These are phyloP conservation scores for Deinandra increscens DNA, from an alignment of 129 eudicot genomes.

Conservation along the genomic window DNA sequence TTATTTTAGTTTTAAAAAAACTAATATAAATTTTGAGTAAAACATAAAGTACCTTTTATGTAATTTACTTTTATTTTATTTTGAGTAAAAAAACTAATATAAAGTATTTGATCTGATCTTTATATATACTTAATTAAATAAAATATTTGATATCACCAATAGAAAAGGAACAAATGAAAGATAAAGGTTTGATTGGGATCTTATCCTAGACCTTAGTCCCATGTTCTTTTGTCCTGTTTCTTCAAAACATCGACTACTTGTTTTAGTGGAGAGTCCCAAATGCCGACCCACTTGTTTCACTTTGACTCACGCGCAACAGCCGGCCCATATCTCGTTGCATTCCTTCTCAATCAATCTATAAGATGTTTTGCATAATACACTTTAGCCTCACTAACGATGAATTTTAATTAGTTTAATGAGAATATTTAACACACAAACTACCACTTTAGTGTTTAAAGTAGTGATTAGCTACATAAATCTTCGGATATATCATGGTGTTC, in stretches of 20 bases:
- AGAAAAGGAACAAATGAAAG: neutral
- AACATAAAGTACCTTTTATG: too few relatives aligned
- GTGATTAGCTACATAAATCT: neutral
- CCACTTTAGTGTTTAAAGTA: neutral
- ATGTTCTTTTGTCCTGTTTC: constrained; percentile 21
- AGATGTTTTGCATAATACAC: neutral
- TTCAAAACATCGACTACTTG: constrained; percentile 21
- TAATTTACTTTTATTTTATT: too few relatives aligned
- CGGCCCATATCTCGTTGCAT: constrained; percentile 29
- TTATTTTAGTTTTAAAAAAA: too few relatives aligned
- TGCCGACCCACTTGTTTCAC: constrained; percentile 40
- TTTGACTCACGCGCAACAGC: constrained; percentile 36
- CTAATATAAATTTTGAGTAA: too few relatives aligned
- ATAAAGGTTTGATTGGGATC: constrained; percentile 13
- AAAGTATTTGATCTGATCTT: constrained; percentile 3
- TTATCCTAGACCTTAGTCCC: constrained; percentile 30
- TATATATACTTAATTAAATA: neutral
- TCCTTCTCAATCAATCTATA: constrained; percentile 25
- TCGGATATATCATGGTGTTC: too few relatives aligned
- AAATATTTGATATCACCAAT: neutral
- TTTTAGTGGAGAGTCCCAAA: constrained; percentile 23
- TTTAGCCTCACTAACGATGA: neutral
- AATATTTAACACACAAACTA: neutral
- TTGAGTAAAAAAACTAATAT: too few relatives aligned
- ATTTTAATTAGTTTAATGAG: neutral